Base-by-base conservation (phyloP, 2,329 filamentous ascomycete genomes). In the Epichloe brachyelytri region DNA sequence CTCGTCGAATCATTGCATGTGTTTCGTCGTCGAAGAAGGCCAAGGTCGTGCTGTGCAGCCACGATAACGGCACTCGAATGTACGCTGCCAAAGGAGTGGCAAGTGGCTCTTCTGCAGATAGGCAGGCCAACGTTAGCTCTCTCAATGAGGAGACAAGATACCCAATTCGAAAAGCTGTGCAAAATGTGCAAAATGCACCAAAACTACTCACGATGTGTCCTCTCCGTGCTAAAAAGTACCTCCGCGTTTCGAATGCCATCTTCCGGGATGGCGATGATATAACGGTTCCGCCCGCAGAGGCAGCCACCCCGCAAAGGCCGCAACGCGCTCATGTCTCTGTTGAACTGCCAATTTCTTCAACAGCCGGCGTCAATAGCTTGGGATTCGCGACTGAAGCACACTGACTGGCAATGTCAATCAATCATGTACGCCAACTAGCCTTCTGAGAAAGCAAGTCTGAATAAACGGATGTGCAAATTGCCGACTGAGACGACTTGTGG, bases 271-370 rank as follows among this genome's bases (percentile, higher is more conserved):
- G 79, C 69, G 58, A 95, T 80, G 52, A 82, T 75, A 69, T 95
- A 95, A 62, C 83, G 77, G 62, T 93, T 95, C 54, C 90, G 81
- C 52, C 89, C 88, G 66, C 90, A 96, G 49, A 85, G 82, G 71
- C 90, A 95, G 56, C 82, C 79, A 60, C 89, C 89, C 56, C 78
- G 80, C 52, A 95, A 76, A 39, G 76, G 75, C 54, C 77, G 70
- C 52, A 68, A 62, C 48, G 67, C 63, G 61, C 63, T 72, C 76
- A 78, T 79, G 51, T 46, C 19, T 14, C 15, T 11, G 30, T 19
- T 20, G 11, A 15, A 40, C 3, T 11, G 8, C 26, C 8, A 30
- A 10, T 10, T 30, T 11, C 26, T 30, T 10, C 26, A 8, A 10
- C 20, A 43, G 41, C 22, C 22, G 41, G 2, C 41, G 15, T n/a